phyloP scores from a whole-genome alignment of 495 filamentous ascomycete species.

The Penicillium verhagenii region DNA sequence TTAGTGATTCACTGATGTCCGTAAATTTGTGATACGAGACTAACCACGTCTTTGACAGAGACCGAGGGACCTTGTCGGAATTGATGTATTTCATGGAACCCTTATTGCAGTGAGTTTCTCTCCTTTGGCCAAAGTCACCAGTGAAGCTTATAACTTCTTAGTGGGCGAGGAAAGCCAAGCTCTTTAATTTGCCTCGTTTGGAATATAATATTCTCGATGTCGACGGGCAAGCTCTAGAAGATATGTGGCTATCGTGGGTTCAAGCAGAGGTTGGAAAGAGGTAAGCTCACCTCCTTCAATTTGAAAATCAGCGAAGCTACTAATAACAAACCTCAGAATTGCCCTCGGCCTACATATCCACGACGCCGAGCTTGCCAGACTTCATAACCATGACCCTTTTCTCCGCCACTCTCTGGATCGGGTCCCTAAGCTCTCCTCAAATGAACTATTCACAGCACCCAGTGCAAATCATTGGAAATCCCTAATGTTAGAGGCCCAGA shows the following conservation, averaged over 20 bases:
- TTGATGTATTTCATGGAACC: conserved; percentile 36
- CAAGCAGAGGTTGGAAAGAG: conserved; percentile 20
- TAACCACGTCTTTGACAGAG: conserved; percentile 3
- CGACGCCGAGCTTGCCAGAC: conserved; percentile 27
- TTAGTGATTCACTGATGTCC: background rate
- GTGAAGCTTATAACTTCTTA: background rate
- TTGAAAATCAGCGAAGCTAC: background rate
- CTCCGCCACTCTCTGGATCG: conserved; percentile 13
- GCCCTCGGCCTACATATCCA: conserved; percentile 25
- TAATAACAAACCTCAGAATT: conserved; percentile 5
- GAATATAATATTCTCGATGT: conserved; percentile 5
- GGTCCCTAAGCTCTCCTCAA: conserved; percentile 18
- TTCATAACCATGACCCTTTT: conserved; percentile 33
- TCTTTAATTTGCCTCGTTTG: conserved; percentile 2
- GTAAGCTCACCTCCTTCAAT: background rate
- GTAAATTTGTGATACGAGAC: background rate
- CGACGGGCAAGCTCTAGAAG: conserved; percentile 16
- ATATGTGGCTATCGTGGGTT: conserved; percentile 15
- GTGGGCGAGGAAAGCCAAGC: conserved; percentile 23
- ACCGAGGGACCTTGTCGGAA: conserved; percentile 24
- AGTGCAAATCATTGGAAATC: conserved; percentile 25
- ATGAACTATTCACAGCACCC: conserved; percentile 30
- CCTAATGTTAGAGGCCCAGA: conserved; percentile 7
- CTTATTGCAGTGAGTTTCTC: conserved; percentile 23
- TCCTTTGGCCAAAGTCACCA: background rate